Base-by-base conservation (phyloP, 805 yeast genomes). In the Tetrapisispora namnaoensis region DNA sequence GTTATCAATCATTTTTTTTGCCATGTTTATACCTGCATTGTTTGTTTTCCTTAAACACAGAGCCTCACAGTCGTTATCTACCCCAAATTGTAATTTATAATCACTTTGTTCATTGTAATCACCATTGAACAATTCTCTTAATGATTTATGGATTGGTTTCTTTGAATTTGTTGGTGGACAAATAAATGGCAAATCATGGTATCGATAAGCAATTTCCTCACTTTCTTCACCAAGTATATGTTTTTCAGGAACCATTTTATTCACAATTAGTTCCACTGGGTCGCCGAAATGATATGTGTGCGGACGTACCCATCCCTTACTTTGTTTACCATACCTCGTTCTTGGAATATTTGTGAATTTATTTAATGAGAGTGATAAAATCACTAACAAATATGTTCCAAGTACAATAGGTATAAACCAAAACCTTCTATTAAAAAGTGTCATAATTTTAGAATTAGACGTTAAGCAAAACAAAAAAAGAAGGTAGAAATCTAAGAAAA, bases 91-190 rank as follows among this genome's bases (percentile, higher is more conserved):
- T 41, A 88, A 67, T n/a, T 73, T 68, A 57, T 85, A 86, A 53
- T 82, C 86, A 37, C 90, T 80, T 52, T 77, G 80, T 82, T 86
- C 80, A 45, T 83, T 77, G 47, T 95, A 69, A 59, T 88, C 95
- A 14, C 96, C 96, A 47, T 83, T 73, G 48, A 88, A 70, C 18
- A 89, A 80, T 56, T 86, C 91, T 16, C 89, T 86, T 21, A 88
- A 63, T 5, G 89, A 82, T 42, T 86, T 63, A 54, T 82, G 83
- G 18, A 83, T 66, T 2, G 86, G 82, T 50, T 77, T 77, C n/a
- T 78, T 70, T 6, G 69, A 59, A 2, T 59, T 60, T 2, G 76
- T 69, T 10, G 85, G 79, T 0, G 91, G 87, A 65, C 96, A 88
- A 2, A 86, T 82, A 62, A 87, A 88, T 1, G 86, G 87, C 45